Conservation (phyloP, 192 early-diverging fungal genomes). For the Chytriomyces sp. region DNA sequence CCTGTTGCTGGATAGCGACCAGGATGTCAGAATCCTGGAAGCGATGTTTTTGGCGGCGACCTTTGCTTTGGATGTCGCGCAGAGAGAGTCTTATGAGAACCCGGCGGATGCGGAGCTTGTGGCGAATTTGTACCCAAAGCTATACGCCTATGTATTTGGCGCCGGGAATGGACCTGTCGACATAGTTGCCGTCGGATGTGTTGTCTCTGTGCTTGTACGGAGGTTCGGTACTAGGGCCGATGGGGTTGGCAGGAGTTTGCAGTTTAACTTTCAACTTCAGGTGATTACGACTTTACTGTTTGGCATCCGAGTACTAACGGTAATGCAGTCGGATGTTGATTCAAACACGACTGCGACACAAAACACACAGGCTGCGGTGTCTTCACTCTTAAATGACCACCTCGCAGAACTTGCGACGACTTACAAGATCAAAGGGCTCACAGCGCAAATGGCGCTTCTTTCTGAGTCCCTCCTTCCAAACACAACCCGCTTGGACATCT, state of each 20-base stretch:
- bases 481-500: not conserved
- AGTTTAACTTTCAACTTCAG: no score
- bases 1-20: not conserved
- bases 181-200: slow-evolving; percentile 17
- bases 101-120: slow-evolving; percentile 6
- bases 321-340: not conserved
- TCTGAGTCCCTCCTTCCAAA: not conserved
- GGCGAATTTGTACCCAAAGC: not conserved
- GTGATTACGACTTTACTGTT: not conserved
- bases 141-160: not conserved
- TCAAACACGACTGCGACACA: not conserved
- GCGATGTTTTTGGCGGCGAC: not conserved
- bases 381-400: not conserved
- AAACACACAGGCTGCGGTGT: not conserved
- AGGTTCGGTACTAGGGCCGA: not conserved
- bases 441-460: not conserved
- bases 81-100: not conserved
- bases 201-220: not conserved
- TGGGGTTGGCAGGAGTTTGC: not conserved
- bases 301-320: not conserved
- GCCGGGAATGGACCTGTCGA: slow-evolving; percentile 17
- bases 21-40: not conserved
- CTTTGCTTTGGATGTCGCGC: not conserved
- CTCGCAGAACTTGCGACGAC: not conserved
- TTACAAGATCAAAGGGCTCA: not conserved